Conservation (phyloP, 192 early-diverging fungal genomes). For the Coemansia sp. region DNA sequence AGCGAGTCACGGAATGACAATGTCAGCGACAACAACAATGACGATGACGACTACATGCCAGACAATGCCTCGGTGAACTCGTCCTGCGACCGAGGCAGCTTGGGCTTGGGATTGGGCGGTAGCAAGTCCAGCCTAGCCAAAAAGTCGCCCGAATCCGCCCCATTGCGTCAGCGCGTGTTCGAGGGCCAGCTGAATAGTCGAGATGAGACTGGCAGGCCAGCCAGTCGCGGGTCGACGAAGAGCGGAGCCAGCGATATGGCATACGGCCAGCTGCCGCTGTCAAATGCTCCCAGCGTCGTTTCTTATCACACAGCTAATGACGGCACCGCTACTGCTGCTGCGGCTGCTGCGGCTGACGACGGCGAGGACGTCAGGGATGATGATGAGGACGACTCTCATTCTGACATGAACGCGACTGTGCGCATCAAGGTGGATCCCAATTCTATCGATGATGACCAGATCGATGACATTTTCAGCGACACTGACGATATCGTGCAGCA, state of each 20-base stretch:
- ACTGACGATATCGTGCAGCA: constrained; percentile 40
- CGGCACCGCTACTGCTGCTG: background rate
- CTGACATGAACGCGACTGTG: constrained; percentile 24
- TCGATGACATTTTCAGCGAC: constrained; percentile 57
- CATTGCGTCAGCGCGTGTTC: constrained; percentile 32
- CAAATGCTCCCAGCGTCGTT: constrained; percentile 23
- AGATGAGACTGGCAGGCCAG: constrained; percentile 8
- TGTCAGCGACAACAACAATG: background rate
- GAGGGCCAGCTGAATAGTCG: constrained; percentile 14
- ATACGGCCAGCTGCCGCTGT: constrained; percentile 14
- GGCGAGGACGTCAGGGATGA: background rate
- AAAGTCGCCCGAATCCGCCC: constrained; percentile 15
- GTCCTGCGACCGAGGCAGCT: constrained; percentile 43
- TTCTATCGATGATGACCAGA: constrained; percentile 24
- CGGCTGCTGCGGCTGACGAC: background rate
- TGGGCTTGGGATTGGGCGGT: constrained; percentile 40
- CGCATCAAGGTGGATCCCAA: constrained; percentile 44
- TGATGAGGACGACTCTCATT: background rate
- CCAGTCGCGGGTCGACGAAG: constrained; percentile 12
- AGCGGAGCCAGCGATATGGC: constrained; percentile 23
- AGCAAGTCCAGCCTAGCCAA: constrained; percentile 13
- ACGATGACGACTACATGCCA: constrained; percentile 1
- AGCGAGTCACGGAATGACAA: background rate
- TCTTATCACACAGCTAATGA: constrained; percentile 45
- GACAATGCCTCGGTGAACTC: constrained; percentile 44